phyloP scores from a whole-genome alignment of 306 rosid genomes.

The Canavalia ensiformis region DNA sequence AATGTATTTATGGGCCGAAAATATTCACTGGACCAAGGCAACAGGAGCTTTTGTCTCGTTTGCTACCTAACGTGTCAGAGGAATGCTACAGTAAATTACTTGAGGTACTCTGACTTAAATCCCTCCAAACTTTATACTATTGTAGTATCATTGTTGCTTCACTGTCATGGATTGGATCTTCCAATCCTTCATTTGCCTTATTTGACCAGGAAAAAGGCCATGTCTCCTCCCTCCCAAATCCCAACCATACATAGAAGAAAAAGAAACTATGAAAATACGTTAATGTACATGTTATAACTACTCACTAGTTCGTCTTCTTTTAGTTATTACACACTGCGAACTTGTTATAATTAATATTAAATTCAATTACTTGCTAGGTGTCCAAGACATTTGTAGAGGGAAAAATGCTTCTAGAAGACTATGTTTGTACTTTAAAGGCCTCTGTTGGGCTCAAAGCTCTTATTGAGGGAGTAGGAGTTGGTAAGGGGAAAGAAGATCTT shows the following conservation, averaged over 20 bases:
- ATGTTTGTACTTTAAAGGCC: constrained; percentile 69
- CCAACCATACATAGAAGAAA: not conserved
- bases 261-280: not conserved
- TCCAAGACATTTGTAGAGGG: constrained; percentile 75
- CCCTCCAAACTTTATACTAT: constrained; percentile 29
- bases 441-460: constrained; percentile 76
- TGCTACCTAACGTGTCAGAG: constrained; percentile 61
- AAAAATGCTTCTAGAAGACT: constrained; percentile 76
- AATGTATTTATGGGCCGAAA: constrained; percentile 71
- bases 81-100: constrained; percentile 58
- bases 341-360: constrained; percentile 23
- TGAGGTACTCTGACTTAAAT: constrained; percentile 64
- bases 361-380: constrained; percentile 64
- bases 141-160: constrained; percentile 26
- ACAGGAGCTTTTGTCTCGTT: constrained; percentile 82
- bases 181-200: constrained; percentile 8
- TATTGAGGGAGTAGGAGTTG: constrained; percentile 82
- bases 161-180: not conserved
- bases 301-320: constrained; percentile 23
- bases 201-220: not conserved
- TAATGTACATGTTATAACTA: not conserved
- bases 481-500: constrained; percentile 89
- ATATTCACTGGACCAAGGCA: constrained; percentile 87
- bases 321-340: not conserved
- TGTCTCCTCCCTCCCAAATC: not conserved